Evolutionary conservation across 257 asterid genomes (phyloP), one percentile per base, ranked within the genome.

Genomic region (Salvia hispanica): DNA sequence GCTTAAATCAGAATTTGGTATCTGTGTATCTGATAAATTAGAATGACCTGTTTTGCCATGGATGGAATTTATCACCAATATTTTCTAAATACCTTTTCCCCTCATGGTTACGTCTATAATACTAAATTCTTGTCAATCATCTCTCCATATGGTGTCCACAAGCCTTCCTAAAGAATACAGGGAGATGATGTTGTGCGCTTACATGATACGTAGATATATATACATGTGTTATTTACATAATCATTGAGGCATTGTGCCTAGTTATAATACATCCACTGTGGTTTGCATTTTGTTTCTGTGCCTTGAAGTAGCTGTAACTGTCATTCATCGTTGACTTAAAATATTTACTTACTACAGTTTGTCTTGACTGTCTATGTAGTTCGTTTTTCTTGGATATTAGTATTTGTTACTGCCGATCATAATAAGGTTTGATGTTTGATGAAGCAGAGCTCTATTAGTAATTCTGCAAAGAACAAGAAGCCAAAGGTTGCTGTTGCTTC

Each of bases 401-500:
- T 28, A 54, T 66, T 14, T 46, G 33, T 37, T 44, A 28, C 59
- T 60, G 21, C 18, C 15, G 28, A 15, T 54, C 31, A 28, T 67
- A 40, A 53, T 63, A 55, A 57, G 3, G 54, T 56, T 44, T 72
- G 62, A 11, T 67, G 69, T 72, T 21, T 64, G 31, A 61, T 78
- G 78, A 66, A 13, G 74, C 91, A 88, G 90, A 79, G 69, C 74
- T 61, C 80, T 15, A 73, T 58, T 6, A 72, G 78, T 39, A 86
- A 56, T 58, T 58, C 86, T 21, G 73, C 79, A 12, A 90, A 86
- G 88, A 93, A 83, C 10, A 90, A 86, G 89, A 93, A 86, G 90
- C 92, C 89, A 9, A 93, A 86, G 80, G 82, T 61, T 42, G 64
- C 85, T n/a, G 71, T 88, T 76, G 94, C 96, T 62, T 83, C 95